Conservation (phyloP, 2,329 filamentous ascomycete genomes). For the Dothiorella sarmentorum region DNA sequence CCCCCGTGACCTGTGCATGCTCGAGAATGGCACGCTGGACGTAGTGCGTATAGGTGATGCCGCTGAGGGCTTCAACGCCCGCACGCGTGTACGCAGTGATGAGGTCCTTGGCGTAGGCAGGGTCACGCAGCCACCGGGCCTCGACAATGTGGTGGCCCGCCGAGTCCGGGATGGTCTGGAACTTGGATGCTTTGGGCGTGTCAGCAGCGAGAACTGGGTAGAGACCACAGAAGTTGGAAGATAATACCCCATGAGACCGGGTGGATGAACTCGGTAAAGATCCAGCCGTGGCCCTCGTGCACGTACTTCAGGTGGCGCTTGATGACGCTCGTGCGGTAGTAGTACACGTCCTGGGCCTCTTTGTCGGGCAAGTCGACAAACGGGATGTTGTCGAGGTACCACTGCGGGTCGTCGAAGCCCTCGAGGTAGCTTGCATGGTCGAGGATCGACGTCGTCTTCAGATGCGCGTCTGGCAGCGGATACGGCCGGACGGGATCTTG, state of each 20-base stretch:
- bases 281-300: constrained; percentile 40
- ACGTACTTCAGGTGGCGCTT: constrained; percentile 43
- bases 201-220: constrained; percentile 24
- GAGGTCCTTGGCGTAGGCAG: constrained; percentile 40
- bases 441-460: constrained; percentile 20
- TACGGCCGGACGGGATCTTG: not conserved
- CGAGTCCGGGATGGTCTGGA: constrained; percentile 27
- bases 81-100: constrained; percentile 39
- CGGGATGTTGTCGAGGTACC: constrained; percentile 41
- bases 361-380: constrained; percentile 44
- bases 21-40: constrained; percentile 36
- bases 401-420: constrained; percentile 24
- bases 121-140: constrained; percentile 40
- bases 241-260: constrained; percentile 38
- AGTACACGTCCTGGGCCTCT: constrained; percentile 45
- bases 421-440: constrained; percentile 24
- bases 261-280: constrained; percentile 45
- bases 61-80: constrained; percentile 35
- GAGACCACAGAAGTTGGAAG: too few relatives aligned
- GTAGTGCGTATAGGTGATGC: constrained; percentile 36
- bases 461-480: not conserved
- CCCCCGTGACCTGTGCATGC: constrained; percentile 39
- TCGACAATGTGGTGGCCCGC: constrained; percentile 28
- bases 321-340: constrained; percentile 44
- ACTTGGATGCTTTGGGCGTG: constrained; percentile 21